These are phyloP conservation scores for Nicotiana sylvestris DNA, from an alignment of 257 asterid genomes.

Conservation along the genomic window DNA sequence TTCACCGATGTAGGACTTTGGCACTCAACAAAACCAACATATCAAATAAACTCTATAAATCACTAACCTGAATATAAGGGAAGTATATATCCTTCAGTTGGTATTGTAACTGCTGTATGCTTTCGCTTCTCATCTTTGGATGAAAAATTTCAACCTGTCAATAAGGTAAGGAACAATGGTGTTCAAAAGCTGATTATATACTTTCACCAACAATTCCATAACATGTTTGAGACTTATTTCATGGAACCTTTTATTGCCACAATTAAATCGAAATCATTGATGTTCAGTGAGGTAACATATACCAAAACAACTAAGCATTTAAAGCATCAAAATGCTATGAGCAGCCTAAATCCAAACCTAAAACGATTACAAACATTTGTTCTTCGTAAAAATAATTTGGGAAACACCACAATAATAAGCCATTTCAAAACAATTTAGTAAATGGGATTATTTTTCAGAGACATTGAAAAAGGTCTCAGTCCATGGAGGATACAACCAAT, in stretches of 20 bases:
- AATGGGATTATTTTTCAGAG: not conserved
- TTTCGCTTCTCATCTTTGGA: slow-evolving; percentile 27
- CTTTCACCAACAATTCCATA: not conserved
- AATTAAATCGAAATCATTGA: not conserved
- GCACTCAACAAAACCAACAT: not conserved
- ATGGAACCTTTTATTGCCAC: not conserved
- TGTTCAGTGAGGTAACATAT: not conserved
- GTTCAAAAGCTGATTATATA: not conserved
- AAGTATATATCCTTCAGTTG: slow-evolving; percentile 70
- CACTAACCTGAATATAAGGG: slow-evolving; percentile 75
- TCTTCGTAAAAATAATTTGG: not conserved
- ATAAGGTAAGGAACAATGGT: not conserved
- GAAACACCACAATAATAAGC: not conserved
- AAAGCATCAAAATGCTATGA: not conserved
- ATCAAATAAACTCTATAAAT: not conserved
- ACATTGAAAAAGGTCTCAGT: not conserved
- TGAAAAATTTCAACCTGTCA: slow-evolving; percentile 59
- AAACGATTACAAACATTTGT: not conserved
- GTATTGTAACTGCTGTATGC: slow-evolving; percentile 27
- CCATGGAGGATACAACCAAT: not conserved
- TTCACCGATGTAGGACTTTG: too few relatives aligned
- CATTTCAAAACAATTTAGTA: not conserved
- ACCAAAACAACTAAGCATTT: not conserved
- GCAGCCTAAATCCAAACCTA: not conserved
- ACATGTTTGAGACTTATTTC: not conserved